Conservation (phyloP, 2,329 filamentous ascomycete genomes). For the Elsinoe ampelina region DNA sequence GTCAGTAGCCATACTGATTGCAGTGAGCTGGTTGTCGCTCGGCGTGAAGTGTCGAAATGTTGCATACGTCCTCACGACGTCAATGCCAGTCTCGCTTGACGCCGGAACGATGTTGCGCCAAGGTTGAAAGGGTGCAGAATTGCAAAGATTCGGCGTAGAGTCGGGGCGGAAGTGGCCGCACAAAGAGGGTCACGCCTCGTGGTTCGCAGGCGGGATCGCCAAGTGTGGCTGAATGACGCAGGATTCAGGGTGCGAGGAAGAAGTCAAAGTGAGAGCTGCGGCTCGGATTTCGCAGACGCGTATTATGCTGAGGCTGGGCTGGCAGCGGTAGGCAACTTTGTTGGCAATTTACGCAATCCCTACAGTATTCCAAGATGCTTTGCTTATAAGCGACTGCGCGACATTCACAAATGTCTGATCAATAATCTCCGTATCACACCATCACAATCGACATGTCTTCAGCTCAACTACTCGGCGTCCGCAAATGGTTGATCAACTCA, state of each 20-base stretch:
- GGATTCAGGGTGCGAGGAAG: not conserved
- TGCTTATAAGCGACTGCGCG: not conserved
- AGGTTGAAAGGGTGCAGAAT: conserved; percentile 4
- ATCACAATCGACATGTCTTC: conserved; percentile 19
- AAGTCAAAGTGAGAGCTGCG: not conserved
- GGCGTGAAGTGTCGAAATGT: not conserved
- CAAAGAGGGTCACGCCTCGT: not conserved
- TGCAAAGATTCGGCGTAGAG: not conserved
- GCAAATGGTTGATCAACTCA: conserved; percentile 73
- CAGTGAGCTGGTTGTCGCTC: not conserved
- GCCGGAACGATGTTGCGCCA: not conserved
- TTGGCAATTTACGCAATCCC: conserved; percentile 8
- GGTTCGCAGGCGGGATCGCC: conserved; percentile 1
- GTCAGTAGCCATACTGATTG: conserved; percentile 3
- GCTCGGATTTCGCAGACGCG: not conserved
- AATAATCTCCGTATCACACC: not conserved
- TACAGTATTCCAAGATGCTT: not conserved
- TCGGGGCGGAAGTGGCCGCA: conserved; percentile 4
- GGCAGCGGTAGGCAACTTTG: conserved; percentile 10
- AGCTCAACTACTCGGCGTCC: conserved; percentile 51
- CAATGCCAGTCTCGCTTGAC: not conserved
- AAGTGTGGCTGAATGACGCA: conserved; percentile 5
- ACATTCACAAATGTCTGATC: not conserved
- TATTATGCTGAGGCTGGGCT: conserved; percentile 9
- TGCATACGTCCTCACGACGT: too few species aligned